Evolutionary conservation across 768 basidiomycete genomes (phyloP).

Genomic region (Lactifluus piperatus): DNA sequence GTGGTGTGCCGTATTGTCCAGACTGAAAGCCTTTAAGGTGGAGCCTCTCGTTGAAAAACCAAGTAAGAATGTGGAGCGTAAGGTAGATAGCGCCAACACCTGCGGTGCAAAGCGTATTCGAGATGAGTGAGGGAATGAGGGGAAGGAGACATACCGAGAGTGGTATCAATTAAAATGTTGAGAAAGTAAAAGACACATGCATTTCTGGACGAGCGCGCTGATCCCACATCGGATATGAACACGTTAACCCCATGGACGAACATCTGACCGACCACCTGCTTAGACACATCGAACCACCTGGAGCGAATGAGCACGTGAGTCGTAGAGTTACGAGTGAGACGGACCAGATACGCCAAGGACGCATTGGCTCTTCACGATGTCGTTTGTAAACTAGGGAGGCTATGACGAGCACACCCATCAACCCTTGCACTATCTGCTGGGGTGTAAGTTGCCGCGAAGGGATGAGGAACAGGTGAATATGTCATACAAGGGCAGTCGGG

Average conservation of each 20-base stretch:
- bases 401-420: conserved; percentile 90
- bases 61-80: conserved; percentile 54
- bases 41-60: conserved; percentile 53
- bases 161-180: conserved; percentile 88
- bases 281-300: conserved; percentile 89
- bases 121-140: neutral
- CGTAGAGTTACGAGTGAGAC: conserved; percentile 19
- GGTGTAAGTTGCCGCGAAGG: conserved; percentile 2
- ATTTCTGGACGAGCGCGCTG: conserved; percentile 60
- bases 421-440: conserved; percentile 62
- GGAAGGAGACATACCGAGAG: conserved; percentile 52
- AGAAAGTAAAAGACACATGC: conserved; percentile 91
- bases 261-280: conserved; percentile 82
- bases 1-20: conserved; percentile 85
- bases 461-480: neutral
- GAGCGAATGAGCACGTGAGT: neutral
- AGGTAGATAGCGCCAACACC: conserved; percentile 81
- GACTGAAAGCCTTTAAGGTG: conserved; percentile 71
- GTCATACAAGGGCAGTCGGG: conserved; percentile 37
- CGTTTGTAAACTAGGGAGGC: conserved; percentile 82
- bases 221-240: conserved; percentile 68
- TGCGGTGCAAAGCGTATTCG: conserved; percentile 24
- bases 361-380: conserved; percentile 73
- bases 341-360: conserved; percentile 91
- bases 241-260: conserved; percentile 76